Evolutionary conservation across 768 basidiomycete genomes (phyloP).

Genomic region (Termitomyces sp.): DNA sequence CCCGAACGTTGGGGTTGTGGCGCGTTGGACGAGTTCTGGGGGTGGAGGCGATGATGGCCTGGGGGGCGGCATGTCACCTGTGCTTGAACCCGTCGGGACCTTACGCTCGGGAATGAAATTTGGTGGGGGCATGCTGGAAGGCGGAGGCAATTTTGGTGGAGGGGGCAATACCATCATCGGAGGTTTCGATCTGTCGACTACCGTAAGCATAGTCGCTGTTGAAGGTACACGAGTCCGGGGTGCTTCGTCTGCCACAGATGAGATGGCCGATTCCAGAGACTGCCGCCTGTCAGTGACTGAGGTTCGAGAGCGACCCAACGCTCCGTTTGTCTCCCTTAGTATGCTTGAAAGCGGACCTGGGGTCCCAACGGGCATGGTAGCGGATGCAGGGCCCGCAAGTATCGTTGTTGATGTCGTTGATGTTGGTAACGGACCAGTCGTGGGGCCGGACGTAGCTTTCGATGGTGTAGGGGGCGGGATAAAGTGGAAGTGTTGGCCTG

Average conservation of each 20-base stretch:
- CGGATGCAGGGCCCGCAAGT: constrained; percentile 25
- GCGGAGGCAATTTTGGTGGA: constrained; percentile 69
- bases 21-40: constrained; percentile 85
- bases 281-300: constrained; percentile 57
- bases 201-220: constrained; percentile 38
- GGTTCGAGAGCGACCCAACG: constrained; percentile 47
- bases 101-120: constrained; percentile 70
- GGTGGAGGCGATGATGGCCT: constrained; percentile 93
- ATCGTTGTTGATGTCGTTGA: constrained; percentile 23
- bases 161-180: constrained; percentile 84
- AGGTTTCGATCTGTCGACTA: constrained; percentile 74
- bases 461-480: constrained; percentile 46
- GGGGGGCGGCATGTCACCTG: constrained; percentile 67
- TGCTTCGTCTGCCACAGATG: constrained; percentile 37
- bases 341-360: constrained; percentile 26
- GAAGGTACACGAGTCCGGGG: constrained; percentile 61
- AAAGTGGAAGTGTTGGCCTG: constrained; percentile 61
- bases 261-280: constrained; percentile 69
- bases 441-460: constrained; percentile 12
- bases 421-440: constrained; percentile 18
- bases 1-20: constrained; percentile 81
- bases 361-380: constrained; percentile 33
- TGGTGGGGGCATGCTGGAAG: constrained; percentile 69
- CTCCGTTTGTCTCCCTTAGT: constrained; percentile 48
- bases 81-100: constrained; percentile 34